A percentile compares a stretch with the other conserved stretches of the same genome.
These are phyloP conservation scores for Leishmania major DNA, from an alignment of 208 protist species.

Conservation along the genomic window DNA sequence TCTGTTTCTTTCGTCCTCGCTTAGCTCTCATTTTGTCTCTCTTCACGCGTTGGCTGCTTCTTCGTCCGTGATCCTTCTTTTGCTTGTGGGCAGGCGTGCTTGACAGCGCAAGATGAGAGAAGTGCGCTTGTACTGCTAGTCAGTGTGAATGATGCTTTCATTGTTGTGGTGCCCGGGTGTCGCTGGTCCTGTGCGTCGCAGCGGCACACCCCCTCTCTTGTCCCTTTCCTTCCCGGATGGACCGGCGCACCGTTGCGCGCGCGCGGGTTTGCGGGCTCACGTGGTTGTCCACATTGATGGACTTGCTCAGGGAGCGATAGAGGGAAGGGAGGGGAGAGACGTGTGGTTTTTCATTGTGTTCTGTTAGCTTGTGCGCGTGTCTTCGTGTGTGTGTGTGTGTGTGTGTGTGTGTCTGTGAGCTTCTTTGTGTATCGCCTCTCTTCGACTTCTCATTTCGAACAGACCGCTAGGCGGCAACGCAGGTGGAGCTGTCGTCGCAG, in stretches of 20 bases:
- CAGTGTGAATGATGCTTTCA: not conserved
- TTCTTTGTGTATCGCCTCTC: not conserved
- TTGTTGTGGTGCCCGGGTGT: not conserved
- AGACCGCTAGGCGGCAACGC: not conserved
- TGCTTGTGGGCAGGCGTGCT: not conserved
- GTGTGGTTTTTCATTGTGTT: not conserved
- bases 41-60: not conserved
- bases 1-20: not conserved
- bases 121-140: not conserved
- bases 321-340: not conserved
- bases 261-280: not conserved
- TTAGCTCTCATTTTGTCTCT: not conserved
- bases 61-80: not conserved
- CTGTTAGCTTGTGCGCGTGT: not conserved
- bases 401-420: not conserved
- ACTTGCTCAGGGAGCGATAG: not conserved
- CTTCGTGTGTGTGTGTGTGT: not conserved
- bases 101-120: not conserved
- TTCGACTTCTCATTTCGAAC: not conserved
- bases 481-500: not conserved
- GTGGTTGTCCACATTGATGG: not conserved
- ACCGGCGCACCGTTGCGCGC: not conserved
- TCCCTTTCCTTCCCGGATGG: not conserved
- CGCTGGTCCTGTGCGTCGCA: not conserved
- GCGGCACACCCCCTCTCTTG: not conserved